Evolutionary conservation across 768 basidiomycete genomes (phyloP).

Genomic region (Leccinum barrowsii): DNA sequence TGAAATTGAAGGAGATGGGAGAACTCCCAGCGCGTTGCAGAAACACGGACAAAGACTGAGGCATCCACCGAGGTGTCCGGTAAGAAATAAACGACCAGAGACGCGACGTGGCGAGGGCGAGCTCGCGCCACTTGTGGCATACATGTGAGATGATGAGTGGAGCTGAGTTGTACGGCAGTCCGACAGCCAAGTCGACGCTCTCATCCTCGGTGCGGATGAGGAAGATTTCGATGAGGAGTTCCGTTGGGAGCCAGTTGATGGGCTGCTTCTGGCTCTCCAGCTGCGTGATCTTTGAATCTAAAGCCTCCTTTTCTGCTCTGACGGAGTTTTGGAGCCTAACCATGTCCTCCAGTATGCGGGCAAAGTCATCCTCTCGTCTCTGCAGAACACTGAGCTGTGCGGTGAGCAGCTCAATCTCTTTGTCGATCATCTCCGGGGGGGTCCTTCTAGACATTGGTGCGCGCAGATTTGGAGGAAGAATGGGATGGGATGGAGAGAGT

Average conservation of each 20-base stretch:
- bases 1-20: constrained; percentile 36
- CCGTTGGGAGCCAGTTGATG: constrained; percentile 49
- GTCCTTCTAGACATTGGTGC: constrained; percentile 19
- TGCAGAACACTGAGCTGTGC: constrained; percentile 37
- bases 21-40: constrained; percentile 34
- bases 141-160: constrained; percentile 46
- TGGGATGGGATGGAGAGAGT: not conserved
- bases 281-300: constrained; percentile 29
- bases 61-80: constrained; percentile 23
- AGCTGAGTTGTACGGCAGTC: constrained; percentile 29
- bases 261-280: constrained; percentile 43
- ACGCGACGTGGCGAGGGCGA: constrained; percentile 39
- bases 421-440: constrained; percentile 28
- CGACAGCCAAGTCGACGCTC: constrained; percentile 19
- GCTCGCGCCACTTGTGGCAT: constrained; percentile 46
- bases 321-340: constrained; percentile 35
- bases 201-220: constrained; percentile 27
- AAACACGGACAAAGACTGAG: constrained; percentile 27
- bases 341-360: constrained; percentile 40
- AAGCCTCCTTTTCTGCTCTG: constrained; percentile 29
- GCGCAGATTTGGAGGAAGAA: not conserved
- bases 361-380: constrained; percentile 38
- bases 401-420: constrained; percentile 36
- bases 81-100: constrained; percentile 45
- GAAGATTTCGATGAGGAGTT: constrained; percentile 47